phyloP scores from a whole-genome alignment of 2,329 filamentous ascomycete species.

The Microascus cirrosus region DNA sequence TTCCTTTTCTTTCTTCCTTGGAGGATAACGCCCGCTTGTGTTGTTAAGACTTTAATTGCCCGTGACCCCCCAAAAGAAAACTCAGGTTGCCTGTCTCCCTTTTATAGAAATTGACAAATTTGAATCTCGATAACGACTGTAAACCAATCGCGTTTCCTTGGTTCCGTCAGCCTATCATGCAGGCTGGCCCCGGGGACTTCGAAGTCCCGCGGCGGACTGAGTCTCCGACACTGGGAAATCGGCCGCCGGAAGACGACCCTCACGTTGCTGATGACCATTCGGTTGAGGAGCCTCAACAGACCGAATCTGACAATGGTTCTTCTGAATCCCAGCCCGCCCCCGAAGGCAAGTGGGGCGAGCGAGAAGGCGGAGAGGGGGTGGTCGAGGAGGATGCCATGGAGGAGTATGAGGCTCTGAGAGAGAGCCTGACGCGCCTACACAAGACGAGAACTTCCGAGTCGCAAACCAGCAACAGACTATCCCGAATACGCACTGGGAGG shows the following conservation, averaged over 20 bases:
- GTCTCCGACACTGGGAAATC: constrained; percentile 16
- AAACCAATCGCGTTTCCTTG: neutral
- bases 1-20: too few relatives aligned
- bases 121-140: neutral
- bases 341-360: constrained; percentile 25
- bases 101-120: neutral
- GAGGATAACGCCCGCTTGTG: too few relatives aligned
- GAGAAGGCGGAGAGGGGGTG: constrained; percentile 18
- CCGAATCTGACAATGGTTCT: constrained; percentile 5
- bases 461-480: constrained; percentile 12
- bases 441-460: constrained; percentile 21
- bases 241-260: constrained; percentile 6
- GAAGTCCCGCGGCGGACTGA: constrained; percentile 20
- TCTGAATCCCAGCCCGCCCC: constrained; percentile 4
- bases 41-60: too few relatives aligned
- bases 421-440: constrained; percentile 21
- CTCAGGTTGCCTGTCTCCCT: neutral
- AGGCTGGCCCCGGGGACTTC: constrained; percentile 17
- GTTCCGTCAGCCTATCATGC: constrained; percentile 13
- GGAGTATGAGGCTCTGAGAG: constrained; percentile 21
- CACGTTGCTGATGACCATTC: constrained; percentile 11
- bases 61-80: too few relatives aligned
- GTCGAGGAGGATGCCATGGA: constrained; percentile 20
- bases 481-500: neutral
- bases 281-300: constrained; percentile 8